A percentile compares a stretch with the other conserved stretches of the same genome.
Conservation (phyloP, 345 rosid genomes). For the Euclidium syriacum region DNA sequence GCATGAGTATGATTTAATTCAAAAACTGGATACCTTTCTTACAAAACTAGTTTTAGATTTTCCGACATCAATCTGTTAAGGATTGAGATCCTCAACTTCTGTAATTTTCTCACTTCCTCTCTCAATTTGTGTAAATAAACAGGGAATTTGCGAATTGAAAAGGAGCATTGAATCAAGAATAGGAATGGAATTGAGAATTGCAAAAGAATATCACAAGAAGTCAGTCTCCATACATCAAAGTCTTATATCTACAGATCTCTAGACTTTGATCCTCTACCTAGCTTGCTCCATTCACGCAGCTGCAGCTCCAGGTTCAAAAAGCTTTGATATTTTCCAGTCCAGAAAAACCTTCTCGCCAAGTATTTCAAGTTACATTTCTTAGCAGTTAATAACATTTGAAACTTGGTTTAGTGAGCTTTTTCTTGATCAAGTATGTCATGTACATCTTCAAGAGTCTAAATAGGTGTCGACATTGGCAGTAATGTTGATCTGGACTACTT, state of each 20-base stretch:
- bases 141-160: too few species aligned
- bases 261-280: conserved; percentile 57
- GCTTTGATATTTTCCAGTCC: conserved; percentile 87
- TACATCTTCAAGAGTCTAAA: background rate
- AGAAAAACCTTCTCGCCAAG: conserved; percentile 87
- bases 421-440: background rate
- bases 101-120: too few species aligned
- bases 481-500: background rate
- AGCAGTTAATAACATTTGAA: conserved; percentile 5
- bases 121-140: too few species aligned
- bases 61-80: background rate
- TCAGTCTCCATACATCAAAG: too few species aligned
- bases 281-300: conserved; percentile 80
- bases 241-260: too few species aligned
- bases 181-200: too few species aligned
- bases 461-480: background rate
- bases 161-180: too few species aligned
- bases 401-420: conserved; percentile 8
- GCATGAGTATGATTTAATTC: background rate
- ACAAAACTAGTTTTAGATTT: conserved; percentile 7
- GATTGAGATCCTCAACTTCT: background rate
- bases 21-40: background rate
- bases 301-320: conserved; percentile 75
- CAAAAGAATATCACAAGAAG: conserved; percentile 74
- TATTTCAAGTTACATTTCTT: conserved; percentile 45